phyloP scores from a whole-genome alignment of 2,329 filamentous ascomycete genomes.

The Monilinia fructigena region DNA sequence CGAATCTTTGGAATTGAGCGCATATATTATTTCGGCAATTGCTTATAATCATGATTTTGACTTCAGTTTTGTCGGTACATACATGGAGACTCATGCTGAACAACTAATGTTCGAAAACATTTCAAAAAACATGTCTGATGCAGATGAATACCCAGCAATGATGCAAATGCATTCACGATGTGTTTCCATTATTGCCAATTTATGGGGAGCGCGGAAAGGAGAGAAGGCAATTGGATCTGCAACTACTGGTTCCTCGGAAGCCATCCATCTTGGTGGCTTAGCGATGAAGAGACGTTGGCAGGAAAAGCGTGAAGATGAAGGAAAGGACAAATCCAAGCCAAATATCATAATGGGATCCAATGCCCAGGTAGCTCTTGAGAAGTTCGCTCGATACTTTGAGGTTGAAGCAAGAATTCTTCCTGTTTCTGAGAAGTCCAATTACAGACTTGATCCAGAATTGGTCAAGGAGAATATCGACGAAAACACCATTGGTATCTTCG shows the following conservation, averaged over 20 bases:
- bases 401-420: conserved; percentile 66
- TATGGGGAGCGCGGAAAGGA: conserved; percentile 61
- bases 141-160: conserved; percentile 62
- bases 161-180: conserved; percentile 65
- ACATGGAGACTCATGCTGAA: conserved; percentile 66
- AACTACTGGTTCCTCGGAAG: conserved; percentile 70
- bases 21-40: neutral
- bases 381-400: conserved; percentile 73
- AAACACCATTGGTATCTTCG: conserved; percentile 75
- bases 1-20: neutral
- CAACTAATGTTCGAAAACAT: conserved; percentile 67
- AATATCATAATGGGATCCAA: conserved; percentile 76
- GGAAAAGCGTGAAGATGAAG: conserved; percentile 56
- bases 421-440: conserved; percentile 60
- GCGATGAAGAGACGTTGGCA: conserved; percentile 78
- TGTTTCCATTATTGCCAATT: conserved; percentile 64
- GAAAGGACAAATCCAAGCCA: conserved; percentile 62
- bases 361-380: conserved; percentile 70
- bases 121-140: conserved; percentile 70
- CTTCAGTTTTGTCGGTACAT: conserved; percentile 65
- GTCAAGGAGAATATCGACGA: conserved; percentile 69
- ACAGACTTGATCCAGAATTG: conserved; percentile 60
- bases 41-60: conserved; percentile 14
- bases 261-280: conserved; percentile 67
- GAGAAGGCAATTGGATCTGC: conserved; percentile 67